Evolutionary conservation across 2,329 filamentous ascomycete species (phyloP).

Genomic region (Colletotrichum sp.): DNA sequence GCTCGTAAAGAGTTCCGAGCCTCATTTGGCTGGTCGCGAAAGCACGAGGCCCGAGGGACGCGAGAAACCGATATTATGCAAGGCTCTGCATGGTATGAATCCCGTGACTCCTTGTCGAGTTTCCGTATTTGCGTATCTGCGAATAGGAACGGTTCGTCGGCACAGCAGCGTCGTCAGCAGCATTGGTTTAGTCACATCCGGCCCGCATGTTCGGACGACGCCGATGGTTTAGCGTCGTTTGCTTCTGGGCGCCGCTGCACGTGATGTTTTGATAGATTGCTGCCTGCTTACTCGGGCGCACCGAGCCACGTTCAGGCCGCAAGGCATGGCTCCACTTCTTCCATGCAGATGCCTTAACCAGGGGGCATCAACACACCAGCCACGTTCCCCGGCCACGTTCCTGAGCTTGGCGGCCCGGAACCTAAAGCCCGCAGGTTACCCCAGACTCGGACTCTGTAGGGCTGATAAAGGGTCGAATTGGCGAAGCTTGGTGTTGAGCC

Average conservation of each 20-base stretch:
- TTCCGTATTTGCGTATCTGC: not conserved
- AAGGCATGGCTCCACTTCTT: not conserved
- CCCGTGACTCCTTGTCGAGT: not conserved
- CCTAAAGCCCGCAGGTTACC: slow-evolving; percentile 16
- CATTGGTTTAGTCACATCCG: not conserved
- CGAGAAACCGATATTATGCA: not conserved
- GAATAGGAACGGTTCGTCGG: slow-evolving; percentile 16
- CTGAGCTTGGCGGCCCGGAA: slow-evolving; percentile 13
- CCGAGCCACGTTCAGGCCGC: not conserved
- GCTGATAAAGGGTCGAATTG: slow-evolving; percentile 18
- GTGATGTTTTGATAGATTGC: not conserved
- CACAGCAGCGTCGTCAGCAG: slow-evolving; percentile 21
- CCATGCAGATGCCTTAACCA: not conserved
- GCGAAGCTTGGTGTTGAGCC: slow-evolving; percentile 15
- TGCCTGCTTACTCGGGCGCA: slow-evolving; percentile 6
- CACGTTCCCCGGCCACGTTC: slow-evolving; percentile 16
- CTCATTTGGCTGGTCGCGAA: not conserved
- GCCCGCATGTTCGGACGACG: slow-evolving; percentile 22
- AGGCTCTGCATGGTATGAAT: not conserved
- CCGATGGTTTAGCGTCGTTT: slow-evolving; percentile 22
- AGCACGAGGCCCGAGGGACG: not conserved
- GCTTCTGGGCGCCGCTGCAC: slow-evolving; percentile 5
- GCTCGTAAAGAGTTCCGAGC: not conserved
- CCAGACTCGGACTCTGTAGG: slow-evolving; percentile 21
- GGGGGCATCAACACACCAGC: slow-evolving; percentile 6